Base-by-base conservation (phyloP, 495 filamentous ascomycete species). In the Cercophora scortea region DNA sequence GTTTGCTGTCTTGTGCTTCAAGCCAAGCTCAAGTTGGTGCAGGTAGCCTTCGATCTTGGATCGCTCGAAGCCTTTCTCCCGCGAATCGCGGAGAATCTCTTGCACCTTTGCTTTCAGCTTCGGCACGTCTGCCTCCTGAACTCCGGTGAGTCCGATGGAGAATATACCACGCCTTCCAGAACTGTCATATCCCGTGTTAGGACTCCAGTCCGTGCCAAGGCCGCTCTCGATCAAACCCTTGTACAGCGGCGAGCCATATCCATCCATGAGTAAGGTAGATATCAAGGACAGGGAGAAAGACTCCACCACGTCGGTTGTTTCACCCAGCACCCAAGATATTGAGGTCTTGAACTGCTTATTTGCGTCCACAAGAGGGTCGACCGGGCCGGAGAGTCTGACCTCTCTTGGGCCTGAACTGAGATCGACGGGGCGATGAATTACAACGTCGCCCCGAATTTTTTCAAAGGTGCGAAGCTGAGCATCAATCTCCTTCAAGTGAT, bases 191-290 rank as follows among this genome's bases (percentile, higher is more conserved):
- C 93, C 94, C 2, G 90, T 89, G 61, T 98, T 98, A 7, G 94
- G 88, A 34, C 86, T 93, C 71, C 89, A 98, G 51, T 95, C 90
- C 6, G 88, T 87, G 47, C 93, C 93, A 13, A 97, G 74, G 16
- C 91, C 91, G 55, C 86, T 83, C 61, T 97, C 93, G 53, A 98
- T 88, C 40, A 97, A 72, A n/a, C 83, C 85, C 47, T 83, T 84
- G 63, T 97, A 97, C 57, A 98, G 72, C 3, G 93, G 94, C 18
- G 93, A 95, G 18, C 93, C 90, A 65, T 96, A 98, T 13, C 94
- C 93, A 64, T 96, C 89, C 55, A 93, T 78, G 33, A 98, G 72
- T 33, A 97, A 68, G 2, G 85, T 87, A 13, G 89, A 90, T 25
- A 95, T 64, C 25, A 98, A 75, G 32, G 85, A 78, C 8, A 95